These are phyloP conservation scores for Amanita subjunquillea DNA, from an alignment of 768 basidiomycete species.

Conservation along the genomic window DNA sequence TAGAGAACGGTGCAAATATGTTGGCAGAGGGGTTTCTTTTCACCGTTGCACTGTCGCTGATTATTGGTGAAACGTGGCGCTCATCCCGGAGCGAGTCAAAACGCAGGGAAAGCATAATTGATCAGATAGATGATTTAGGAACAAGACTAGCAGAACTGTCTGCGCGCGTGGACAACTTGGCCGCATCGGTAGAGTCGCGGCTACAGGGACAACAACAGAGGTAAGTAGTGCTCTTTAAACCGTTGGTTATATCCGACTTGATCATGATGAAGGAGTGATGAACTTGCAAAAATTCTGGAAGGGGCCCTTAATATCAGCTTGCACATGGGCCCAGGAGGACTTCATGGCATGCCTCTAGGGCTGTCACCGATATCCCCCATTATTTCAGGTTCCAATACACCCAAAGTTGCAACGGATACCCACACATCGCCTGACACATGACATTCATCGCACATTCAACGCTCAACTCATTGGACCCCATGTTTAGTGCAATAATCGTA, in stretches of 20 bases:
- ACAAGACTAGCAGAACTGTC: slow-evolving; percentile 35
- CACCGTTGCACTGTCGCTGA: slow-evolving; percentile 60
- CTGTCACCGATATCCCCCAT: slow-evolving; percentile 30
- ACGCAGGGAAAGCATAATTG: slow-evolving; percentile 65
- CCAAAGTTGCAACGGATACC: background rate
- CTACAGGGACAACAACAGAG: slow-evolving; percentile 31
- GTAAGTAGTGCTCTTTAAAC: slow-evolving; percentile 21
- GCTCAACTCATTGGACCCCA: background rate
- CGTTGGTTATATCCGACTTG: background rate
- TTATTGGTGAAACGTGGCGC: slow-evolving; percentile 71
- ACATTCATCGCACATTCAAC: background rate
- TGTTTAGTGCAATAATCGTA: background rate
- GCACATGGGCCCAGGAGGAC: slow-evolving; percentile 53
- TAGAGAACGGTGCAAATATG: slow-evolving; percentile 79
- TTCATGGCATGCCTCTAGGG: slow-evolving; percentile 48
- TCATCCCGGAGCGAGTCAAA: slow-evolving; percentile 57
- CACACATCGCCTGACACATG: background rate
- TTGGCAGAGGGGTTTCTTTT: slow-evolving; percentile 84
- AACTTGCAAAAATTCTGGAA: slow-evolving; percentile 55
- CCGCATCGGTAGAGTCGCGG: slow-evolving; percentile 31
- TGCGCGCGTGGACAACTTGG: slow-evolving; percentile 29
- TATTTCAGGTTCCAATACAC: slow-evolving; percentile 7
- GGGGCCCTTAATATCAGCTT: slow-evolving; percentile 61
- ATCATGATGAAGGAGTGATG: slow-evolving; percentile 40
- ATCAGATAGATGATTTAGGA: slow-evolving; percentile 52